Conservation (phyloP, 108 stramenopile genomes). For the Aureococcus anophagefferens region DNA sequence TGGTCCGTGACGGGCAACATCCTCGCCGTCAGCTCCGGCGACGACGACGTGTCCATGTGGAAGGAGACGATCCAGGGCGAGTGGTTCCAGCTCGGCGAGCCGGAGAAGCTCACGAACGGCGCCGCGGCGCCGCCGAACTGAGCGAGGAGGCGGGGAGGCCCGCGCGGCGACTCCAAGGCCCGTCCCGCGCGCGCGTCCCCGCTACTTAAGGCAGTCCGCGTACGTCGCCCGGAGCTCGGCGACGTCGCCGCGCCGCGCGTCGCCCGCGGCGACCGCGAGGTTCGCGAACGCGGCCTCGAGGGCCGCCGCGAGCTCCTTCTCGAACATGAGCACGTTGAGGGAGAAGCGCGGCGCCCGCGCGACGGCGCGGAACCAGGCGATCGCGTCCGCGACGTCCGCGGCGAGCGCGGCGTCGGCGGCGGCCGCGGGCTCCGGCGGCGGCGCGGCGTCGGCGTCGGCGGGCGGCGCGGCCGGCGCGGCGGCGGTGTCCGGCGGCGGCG, state of each 20-base stretch:
- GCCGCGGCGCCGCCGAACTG: no score
- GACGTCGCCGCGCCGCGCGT: not conserved
- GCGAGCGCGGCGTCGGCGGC: not conserved
- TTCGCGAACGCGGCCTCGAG: not conserved
- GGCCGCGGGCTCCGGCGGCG: no score
- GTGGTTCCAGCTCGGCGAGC: slow-evolving; percentile 39
- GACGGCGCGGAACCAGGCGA: not conserved
- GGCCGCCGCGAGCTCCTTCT: not conserved
- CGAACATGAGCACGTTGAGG: not conserved
- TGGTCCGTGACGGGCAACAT: slow-evolving; percentile 95
- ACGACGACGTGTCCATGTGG: slow-evolving; percentile 85
- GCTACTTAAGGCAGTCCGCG: no score
- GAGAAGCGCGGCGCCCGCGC: not conserved
- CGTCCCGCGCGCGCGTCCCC: no score
- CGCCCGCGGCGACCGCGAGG: not conserved
- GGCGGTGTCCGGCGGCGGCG: no score
- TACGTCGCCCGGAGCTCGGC: not conserved
- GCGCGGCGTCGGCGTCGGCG: no score
- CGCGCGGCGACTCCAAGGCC: no score
- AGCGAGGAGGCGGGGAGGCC: no score
- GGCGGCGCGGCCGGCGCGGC: no score
- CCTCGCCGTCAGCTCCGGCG: slow-evolving; percentile 89
- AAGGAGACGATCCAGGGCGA: slow-evolving; percentile 57
- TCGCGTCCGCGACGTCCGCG: not conserved
- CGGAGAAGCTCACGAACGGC: slow-evolving; percentile 19